Evolutionary conservation across 805 yeast genomes (phyloP), one percentile per base, ranked within the genome.

Genomic region (Blastobotrys robertii): DNA sequence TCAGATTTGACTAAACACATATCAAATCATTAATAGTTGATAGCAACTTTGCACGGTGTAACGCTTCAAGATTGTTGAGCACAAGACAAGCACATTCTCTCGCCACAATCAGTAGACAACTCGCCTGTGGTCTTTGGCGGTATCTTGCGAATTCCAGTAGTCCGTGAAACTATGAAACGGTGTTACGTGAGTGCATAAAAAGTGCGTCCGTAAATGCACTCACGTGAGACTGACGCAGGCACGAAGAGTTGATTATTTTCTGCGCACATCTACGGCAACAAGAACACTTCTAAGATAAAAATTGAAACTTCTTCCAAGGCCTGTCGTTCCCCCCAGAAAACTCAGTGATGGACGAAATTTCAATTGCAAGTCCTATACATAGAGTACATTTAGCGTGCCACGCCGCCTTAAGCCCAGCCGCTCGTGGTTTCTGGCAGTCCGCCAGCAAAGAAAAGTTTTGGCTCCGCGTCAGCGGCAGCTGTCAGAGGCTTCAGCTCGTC

Each of bases 341-440:
- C n/a, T n/a, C n/a, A n/a, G n/a, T n/a, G n/a, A 19, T 19, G 25
- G 25, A 19, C 25, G 6, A 19, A 19, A 19, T 33, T 9, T 33
- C 4, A 33, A 11, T 33, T 33, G 12, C 6, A n/a, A 8, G 12
- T 15, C 13, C 6, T 33, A 30, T 30, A 30, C 13, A 30, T 30
- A 30, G n/a, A 30, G 8, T 30, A 11, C 33, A 30, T 19, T 4
- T 19, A 6, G 25, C 6, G 25, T 6, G 25, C 25, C 6, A 19
- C 25, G 6, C 25, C 25, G 6, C 25, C 6, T 19, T 19, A 19
- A 4, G 40, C 44, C 12, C 47, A 44, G 14, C 62, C 59, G 2
- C 59, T 43, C 8, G 66, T 61, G 9, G 63, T 59, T 8, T 45
- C 43, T 11, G 66, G 66, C 19, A 62, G 48, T 2, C 62, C 65